A percentile compares a stretch with the other conserved stretches of the same genome.
Evolutionary conservation across 331 rosid genomes (phyloP).

Genomic region (Pyracantha coccinea): DNA sequence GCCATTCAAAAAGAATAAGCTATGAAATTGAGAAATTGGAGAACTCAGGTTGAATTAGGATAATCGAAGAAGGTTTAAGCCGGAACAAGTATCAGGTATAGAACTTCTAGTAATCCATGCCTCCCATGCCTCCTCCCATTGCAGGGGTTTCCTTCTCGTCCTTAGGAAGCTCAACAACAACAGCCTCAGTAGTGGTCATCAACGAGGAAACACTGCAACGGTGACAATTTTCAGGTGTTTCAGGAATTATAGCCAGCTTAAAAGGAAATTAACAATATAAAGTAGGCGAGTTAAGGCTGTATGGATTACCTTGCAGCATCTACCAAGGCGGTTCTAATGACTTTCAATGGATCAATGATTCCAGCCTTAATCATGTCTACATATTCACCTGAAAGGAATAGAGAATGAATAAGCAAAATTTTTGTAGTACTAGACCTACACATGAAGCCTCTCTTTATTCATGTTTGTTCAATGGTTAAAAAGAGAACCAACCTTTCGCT

Average conservation of each 20-base stretch:
- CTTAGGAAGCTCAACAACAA: slow-evolving; percentile 37
- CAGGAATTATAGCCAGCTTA: too few relatives aligned
- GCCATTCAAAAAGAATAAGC: background rate
- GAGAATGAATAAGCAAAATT: background rate
- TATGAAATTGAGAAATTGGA: background rate
- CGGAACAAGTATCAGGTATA: too few relatives aligned
- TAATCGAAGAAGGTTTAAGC: background rate
- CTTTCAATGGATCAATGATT: slow-evolving; percentile 48
- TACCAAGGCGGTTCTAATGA: slow-evolving; percentile 49
- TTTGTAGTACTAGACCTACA: background rate
- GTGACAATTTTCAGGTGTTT: background rate
- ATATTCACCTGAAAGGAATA: slow-evolving; percentile 34
- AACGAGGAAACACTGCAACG: slow-evolving; percentile 41
- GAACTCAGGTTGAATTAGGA: background rate
- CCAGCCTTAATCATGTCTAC: slow-evolving; percentile 56
- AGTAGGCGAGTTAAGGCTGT: background rate
- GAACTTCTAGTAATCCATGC: slow-evolving; percentile 20
- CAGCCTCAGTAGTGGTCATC: slow-evolving; percentile 46
- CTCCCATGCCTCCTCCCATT: slow-evolving; percentile 41
- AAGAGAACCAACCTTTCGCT: slow-evolving; percentile 33
- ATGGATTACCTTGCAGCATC: slow-evolving; percentile 46
- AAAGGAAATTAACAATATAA: too few relatives aligned
- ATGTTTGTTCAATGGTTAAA: background rate
- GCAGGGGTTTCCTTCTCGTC: slow-evolving; percentile 37
- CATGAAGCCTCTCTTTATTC: background rate